Percentiles rank a stretch among this genome's conserved stretches.
These are phyloP conservation scores for Citrullus amarus DNA, from an alignment of 306 rosid species.

Conservation along the genomic window DNA sequence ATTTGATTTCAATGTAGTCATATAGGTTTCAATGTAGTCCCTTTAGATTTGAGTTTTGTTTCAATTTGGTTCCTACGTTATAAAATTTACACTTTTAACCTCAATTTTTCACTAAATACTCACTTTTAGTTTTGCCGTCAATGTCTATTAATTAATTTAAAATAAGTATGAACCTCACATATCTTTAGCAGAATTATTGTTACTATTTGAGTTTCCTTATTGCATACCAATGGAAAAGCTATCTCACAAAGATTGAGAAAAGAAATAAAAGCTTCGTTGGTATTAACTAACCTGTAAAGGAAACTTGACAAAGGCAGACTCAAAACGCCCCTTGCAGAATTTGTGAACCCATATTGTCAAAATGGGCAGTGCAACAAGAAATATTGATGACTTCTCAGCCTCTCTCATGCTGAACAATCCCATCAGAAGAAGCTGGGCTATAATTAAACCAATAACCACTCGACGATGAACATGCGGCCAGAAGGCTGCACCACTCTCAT, in stretches of 20 bases:
- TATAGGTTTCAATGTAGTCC: no score
- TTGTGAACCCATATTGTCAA: conserved; percentile 69
- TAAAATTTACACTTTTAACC: no score
- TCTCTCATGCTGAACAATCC: conserved; percentile 70
- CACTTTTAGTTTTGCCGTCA: no score
- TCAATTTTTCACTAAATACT: no score
- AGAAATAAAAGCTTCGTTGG: background rate
- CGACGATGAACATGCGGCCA: conserved; percentile 86
- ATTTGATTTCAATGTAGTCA: no score
- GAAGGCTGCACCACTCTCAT: conserved; percentile 85
- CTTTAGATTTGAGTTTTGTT: no score
- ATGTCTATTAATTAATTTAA: no score
- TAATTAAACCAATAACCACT: conserved; percentile 46
- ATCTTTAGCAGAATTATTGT: background rate
- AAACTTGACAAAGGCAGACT: conserved; percentile 56
- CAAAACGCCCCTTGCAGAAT: conserved; percentile 81
- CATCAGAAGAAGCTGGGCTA: conserved; percentile 66
- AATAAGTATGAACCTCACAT: no score
- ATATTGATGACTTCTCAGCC: conserved; percentile 30
- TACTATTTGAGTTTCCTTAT: background rate
- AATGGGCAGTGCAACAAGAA: conserved; percentile 55
- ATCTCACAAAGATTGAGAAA: background rate
- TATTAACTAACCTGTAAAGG: conserved; percentile 58
- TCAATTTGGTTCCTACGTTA: no score
- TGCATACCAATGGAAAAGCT: background rate